Percentiles rank a stretch among this genome's conserved stretches.
phyloP scores from a whole-genome alignment of 2,329 filamentous ascomycete species.

The Aspergillus sp. region DNA sequence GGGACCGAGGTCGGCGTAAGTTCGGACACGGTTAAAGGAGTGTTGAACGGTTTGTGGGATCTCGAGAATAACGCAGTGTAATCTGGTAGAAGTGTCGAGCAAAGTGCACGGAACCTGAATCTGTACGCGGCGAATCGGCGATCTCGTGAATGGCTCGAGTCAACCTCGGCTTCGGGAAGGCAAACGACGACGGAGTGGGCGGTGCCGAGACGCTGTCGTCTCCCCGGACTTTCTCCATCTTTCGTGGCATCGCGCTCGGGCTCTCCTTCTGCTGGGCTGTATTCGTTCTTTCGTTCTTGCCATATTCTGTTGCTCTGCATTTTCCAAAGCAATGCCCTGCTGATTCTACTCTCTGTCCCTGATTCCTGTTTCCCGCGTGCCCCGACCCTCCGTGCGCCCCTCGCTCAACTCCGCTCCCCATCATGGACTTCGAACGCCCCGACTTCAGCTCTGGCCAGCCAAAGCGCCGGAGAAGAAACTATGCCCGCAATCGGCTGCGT shows the following conservation, averaged over 20 bases:
- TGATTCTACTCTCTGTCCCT: slow-evolving; percentile 6
- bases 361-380: neutral
- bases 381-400: slow-evolving; percentile 1
- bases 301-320: neutral
- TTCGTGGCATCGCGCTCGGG: slow-evolving; percentile 2
- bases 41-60: too few species aligned
- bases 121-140: neutral
- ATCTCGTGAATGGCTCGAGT: slow-evolving; percentile 19
- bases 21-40: too few species aligned
- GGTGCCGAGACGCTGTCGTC: slow-evolving; percentile 29
- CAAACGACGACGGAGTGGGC: slow-evolving; percentile 33
- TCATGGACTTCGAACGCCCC: slow-evolving; percentile 46
- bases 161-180: slow-evolving; percentile 39
- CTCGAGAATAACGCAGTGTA: too few species aligned
- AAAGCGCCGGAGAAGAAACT: slow-evolving; percentile 53
- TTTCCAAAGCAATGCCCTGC: slow-evolving; percentile 6
- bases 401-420: slow-evolving; percentile 17
- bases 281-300: neutral
- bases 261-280: neutral
- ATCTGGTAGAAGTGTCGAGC: too few species aligned
- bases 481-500: slow-evolving; percentile 41
- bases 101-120: too few species aligned
- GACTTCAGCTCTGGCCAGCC: slow-evolving; percentile 44
- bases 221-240: slow-evolving; percentile 34
- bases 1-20: too few species aligned